A percentile compares a stretch with the other conserved stretches of the same genome.
These are phyloP conservation scores for Plasmodiophora brassicae DNA, from an alignment of 208 protist genomes.

Conservation along the genomic window DNA sequence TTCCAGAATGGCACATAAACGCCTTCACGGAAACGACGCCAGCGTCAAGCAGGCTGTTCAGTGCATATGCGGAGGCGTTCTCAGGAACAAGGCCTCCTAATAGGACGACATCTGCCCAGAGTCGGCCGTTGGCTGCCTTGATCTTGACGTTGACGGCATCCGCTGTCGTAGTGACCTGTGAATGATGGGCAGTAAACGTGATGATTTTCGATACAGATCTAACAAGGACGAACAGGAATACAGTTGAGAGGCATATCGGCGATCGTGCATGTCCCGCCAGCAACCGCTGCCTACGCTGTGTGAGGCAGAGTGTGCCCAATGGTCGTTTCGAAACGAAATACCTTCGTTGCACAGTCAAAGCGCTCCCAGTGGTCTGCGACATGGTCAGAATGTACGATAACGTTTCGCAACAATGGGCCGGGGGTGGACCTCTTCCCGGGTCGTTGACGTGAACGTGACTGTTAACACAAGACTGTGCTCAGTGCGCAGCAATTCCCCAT, in stretches of 20 bases:
- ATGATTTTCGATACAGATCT: background rate
- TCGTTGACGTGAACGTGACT: constrained; percentile 27
- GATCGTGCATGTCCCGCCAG: constrained; percentile 15
- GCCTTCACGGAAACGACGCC: constrained; percentile 21
- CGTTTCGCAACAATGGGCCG: background rate
- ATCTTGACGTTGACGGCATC: background rate
- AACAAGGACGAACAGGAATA: constrained; percentile 2
- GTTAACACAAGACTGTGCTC: too few relatives aligned
- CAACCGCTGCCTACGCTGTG: background rate
- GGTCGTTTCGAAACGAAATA: too few relatives aligned
- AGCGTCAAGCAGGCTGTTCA: background rate
- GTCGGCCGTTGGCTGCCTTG: background rate
- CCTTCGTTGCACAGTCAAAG: constrained; percentile 17
- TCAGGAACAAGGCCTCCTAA: background rate
- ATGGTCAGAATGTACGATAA: background rate
- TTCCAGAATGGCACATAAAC: constrained; percentile 24
- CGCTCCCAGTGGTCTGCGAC: constrained; percentile 3
- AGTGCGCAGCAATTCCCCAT: too few relatives aligned
- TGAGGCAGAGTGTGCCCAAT: background rate
- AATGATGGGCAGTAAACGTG: background rate
- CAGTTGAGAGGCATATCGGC: constrained; percentile 16
- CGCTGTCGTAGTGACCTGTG: background rate
- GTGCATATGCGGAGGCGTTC: background rate
- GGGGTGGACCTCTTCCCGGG: background rate
- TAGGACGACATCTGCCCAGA: background rate